Percentiles rank a stretch among this genome's conserved stretches.
phyloP scores from a whole-genome alignment of 2,329 filamentous ascomycete genomes.

The Fusarium decemcellulare region DNA sequence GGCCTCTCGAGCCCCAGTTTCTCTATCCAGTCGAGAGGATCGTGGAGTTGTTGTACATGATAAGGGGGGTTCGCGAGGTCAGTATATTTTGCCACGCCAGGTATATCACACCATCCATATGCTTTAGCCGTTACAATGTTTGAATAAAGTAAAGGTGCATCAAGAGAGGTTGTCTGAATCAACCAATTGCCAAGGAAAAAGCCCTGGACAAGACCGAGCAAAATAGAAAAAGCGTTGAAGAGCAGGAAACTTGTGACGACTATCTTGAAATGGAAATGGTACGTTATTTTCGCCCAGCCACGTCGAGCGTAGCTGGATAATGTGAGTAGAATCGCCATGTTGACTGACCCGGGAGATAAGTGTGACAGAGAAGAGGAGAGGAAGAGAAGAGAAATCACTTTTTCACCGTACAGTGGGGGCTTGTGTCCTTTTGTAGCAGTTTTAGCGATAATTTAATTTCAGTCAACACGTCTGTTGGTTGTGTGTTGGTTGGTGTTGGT shows the following conservation, averaged over 20 bases:
- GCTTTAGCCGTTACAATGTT: not conserved
- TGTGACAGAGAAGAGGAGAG: not conserved
- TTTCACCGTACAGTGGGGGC: no score
- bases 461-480: no score
- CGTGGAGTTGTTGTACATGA: constrained; percentile 14
- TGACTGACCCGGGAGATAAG: not conserved
- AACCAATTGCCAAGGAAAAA: not conserved
- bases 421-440: no score
- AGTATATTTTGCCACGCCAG: not conserved
- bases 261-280: no score
- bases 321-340: not conserved
- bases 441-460: no score
- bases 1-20: constrained; percentile 5
- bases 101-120: not conserved
- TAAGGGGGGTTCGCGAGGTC: not conserved
- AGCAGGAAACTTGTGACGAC: not conserved
- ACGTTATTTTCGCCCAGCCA: not conserved
- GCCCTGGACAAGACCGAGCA: not conserved
- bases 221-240: not conserved
- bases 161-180: not conserved
- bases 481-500: no score
- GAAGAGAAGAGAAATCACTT: not conserved
- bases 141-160: not conserved
- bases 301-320: not conserved
- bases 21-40: constrained; percentile 6